Evolutionary conservation across 257 asterid species (phyloP), one percentile per base, ranked within the genome.

Genomic region (Catharanthus roseus): DNA sequence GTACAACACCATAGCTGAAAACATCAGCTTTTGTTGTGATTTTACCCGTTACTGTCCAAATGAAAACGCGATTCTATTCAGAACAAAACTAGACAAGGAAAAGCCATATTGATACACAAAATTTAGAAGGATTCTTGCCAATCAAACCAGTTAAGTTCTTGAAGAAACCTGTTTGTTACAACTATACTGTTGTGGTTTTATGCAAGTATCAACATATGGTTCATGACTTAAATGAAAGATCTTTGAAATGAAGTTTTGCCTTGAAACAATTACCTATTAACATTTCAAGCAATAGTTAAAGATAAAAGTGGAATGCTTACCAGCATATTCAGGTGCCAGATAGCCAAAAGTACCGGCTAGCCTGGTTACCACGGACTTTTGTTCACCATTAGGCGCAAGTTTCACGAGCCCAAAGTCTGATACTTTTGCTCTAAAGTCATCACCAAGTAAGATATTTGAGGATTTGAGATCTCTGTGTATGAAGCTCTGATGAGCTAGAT

Each of bases 261-360:
- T 49, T 26, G 28, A 61, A 72, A 62, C 26, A 50, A 38, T 63
- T 23, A 50, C 13, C 21, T 19, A 15, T 13, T 39, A 8, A n/a
- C n/a, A 56, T 24, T 34, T 47, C 13, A 33, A 79, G 23, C 51
- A 65, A 54, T 33, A 71, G 34, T 15, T 13, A 55, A 57, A 56
- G 38, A 67, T 15, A 36, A 60, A 38, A 53, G 33, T 1, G 23
- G 8, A 72, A 26, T 16, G 29, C 72, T 83, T 80, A 92, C 97
- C 96, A 6, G 96, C 97, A 78, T 92, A 92, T 77, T 92, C 96
- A 36, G 97, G 97, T 3, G 97, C 97, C 2, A 89, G 88, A 80
- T 91, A 91, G 24, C 97, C 96, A 42, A 91, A 91, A 61, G 97
- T 91, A 36, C 97, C 97, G 1, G 98, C 98, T 4, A 92, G 92